A percentile compares a stretch with the other conserved stretches of the same genome.
Conservation (phyloP, 306 rosid genomes). For the Adenanthera pavonina region DNA sequence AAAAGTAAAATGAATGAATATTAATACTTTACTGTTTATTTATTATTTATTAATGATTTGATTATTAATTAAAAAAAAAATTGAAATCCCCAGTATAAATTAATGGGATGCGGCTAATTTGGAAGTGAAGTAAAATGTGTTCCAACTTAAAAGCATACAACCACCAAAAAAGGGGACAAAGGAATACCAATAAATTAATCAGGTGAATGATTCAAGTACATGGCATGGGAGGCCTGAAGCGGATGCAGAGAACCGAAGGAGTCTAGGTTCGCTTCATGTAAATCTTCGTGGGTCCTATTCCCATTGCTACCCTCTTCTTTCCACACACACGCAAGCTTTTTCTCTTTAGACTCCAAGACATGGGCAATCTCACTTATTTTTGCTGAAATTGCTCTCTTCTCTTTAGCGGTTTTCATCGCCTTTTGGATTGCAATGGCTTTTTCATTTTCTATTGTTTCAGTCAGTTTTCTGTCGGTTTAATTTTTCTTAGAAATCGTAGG, state of each 20-base stretch:
- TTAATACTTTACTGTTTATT: no score
- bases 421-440: no score
- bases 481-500: background rate
- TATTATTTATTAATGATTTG: no score
- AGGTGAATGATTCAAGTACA: background rate
- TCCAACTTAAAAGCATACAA: background rate
- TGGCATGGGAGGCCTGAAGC: constrained; percentile 1
- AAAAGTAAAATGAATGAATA: no score
- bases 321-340: background rate
- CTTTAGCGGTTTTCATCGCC: background rate
- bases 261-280: constrained; percentile 63
- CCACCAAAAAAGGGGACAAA: background rate
- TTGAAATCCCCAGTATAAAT: no score
- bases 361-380: background rate
- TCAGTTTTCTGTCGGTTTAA: background rate
- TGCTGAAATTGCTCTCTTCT: background rate
- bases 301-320: background rate
- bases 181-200: background rate
- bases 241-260: background rate
- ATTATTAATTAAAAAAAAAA: no score
- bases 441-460: background rate
- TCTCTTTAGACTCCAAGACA: background rate
- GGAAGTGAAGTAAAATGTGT: background rate
- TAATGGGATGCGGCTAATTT: no score
- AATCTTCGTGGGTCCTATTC: constrained; percentile 48